Conservation (phyloP, 352 stramenopile species). For the Phytopythium oedochilum region DNA sequence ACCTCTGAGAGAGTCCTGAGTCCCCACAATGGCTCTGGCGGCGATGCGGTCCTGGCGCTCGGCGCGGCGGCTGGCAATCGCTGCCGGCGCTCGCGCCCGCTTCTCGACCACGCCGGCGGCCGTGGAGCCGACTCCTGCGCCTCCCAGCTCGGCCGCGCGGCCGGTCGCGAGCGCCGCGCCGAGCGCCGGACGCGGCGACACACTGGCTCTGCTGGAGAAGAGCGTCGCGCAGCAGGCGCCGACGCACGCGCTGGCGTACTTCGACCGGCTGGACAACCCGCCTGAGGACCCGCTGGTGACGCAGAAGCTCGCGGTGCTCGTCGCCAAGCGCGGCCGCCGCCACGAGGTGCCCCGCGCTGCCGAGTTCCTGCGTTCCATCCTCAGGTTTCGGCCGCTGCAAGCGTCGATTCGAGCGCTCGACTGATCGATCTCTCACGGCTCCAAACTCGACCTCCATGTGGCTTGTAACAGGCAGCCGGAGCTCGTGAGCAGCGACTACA, state of each 20-base stretch:
- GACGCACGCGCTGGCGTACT: slow-evolving; percentile 34
- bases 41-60: background rate
- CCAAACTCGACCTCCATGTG: background rate
- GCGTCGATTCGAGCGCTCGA: too few relatives aligned
- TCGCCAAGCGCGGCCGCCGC: slow-evolving; percentile 39
- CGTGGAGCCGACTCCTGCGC: background rate
- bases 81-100: too few relatives aligned
- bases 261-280: slow-evolving; percentile 36
- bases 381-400: background rate
- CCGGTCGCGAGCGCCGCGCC: background rate
- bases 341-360: slow-evolving; percentile 21
- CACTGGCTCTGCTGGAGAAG: slow-evolving; percentile 23
- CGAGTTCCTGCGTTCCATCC: slow-evolving; percentile 33
- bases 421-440: background rate
- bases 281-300: slow-evolving; percentile 23
- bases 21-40: background rate
- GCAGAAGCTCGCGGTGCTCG: slow-evolving; percentile 58
- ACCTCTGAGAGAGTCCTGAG: too few relatives aligned
- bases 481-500: slow-evolving; percentile 56
- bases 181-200: background rate
- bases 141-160: background rate
- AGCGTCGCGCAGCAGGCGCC: slow-evolving; percentile 25
- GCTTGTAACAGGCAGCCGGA: slow-evolving; percentile 11
- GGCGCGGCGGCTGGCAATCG: background rate
- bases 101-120: background rate